These are phyloP conservation scores for Chamaecrista fasciculata DNA, from an alignment of 306 rosid species.

Conservation along the genomic window DNA sequence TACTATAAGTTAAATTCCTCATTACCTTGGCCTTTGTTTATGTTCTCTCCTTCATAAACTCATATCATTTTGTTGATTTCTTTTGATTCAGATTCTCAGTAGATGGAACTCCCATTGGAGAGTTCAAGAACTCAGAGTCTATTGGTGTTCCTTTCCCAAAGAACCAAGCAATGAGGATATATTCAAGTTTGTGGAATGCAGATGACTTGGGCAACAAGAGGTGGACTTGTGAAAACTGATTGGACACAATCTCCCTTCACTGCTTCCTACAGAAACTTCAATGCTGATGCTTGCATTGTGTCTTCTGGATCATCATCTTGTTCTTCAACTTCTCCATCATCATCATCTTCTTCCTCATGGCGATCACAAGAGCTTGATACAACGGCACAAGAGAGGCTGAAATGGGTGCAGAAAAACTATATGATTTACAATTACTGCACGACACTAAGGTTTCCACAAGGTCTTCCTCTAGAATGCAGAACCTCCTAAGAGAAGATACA, in stretches of 20 bases:
- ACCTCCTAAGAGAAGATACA: constrained; percentile 19
- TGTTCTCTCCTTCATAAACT: constrained; percentile 2
- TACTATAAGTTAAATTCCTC: not conserved
- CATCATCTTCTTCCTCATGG: constrained; percentile 34
- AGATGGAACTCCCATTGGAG: constrained; percentile 73
- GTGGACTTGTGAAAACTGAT: constrained; percentile 70
- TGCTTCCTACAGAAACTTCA: constrained; percentile 67
- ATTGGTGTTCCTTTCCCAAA: constrained; percentile 66
- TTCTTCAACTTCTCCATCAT: constrained; percentile 24
- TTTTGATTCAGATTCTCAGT: constrained; percentile 53
- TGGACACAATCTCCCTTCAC: constrained; percentile 70
- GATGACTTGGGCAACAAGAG: constrained; percentile 90
- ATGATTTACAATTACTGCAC: constrained; percentile 72
- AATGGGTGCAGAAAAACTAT: constrained; percentile 62
- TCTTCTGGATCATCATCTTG: constrained; percentile 55
- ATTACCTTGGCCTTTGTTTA: not conserved
- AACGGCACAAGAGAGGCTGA: constrained; percentile 36
- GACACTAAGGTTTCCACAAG: constrained; percentile 62
- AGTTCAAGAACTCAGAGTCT: constrained; percentile 62
- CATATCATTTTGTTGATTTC: not conserved
- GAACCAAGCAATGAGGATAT: constrained; percentile 63
- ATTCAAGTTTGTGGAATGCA: constrained; percentile 73
- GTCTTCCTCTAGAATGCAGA: constrained; percentile 58
- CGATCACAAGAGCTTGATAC: constrained; percentile 46
- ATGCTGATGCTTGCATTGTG: constrained; percentile 55